These are phyloP conservation scores for Candida tibetensis DNA, from an alignment of 805 yeast species.

Conservation along the genomic window DNA sequence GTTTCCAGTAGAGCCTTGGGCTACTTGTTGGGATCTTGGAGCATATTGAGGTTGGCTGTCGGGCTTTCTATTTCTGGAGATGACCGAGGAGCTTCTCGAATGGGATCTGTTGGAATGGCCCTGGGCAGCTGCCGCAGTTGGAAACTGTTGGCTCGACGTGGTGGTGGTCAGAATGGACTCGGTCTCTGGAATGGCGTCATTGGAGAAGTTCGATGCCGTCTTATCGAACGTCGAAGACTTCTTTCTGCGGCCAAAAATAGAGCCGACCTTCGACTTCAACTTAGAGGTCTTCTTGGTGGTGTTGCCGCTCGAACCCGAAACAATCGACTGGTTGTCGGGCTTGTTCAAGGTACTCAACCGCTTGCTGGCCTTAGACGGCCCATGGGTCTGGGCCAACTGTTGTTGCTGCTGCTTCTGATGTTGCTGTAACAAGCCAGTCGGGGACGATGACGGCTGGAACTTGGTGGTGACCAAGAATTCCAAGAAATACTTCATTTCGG, in stretches of 20 bases:
- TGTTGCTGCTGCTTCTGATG: constrained; percentile 12
- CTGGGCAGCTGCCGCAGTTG: constrained; percentile 4
- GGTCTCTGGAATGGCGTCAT: constrained; percentile 33
- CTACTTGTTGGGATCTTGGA: background rate
- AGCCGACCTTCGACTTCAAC: constrained; percentile 70
- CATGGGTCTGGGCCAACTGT: constrained; percentile 1
- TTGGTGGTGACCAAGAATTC: constrained; percentile 29
- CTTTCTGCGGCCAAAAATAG: constrained; percentile 57
- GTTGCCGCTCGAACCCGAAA: constrained; percentile 15
- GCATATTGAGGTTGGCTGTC: background rate
- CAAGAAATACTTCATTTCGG: constrained; percentile 38
- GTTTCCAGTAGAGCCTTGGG: background rate
- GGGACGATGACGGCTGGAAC: constrained; percentile 12
- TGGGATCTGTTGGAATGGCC: constrained; percentile 1
- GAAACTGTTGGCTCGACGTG: constrained; percentile 8
- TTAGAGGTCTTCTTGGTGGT: constrained; percentile 36
- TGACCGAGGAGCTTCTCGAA: constrained; percentile 11
- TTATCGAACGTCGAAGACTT: constrained; percentile 3
- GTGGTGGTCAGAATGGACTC: constrained; percentile 24
- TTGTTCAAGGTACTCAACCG: constrained; percentile 7
- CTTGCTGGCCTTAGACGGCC: constrained; percentile 4
- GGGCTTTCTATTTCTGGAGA: constrained; percentile 8
- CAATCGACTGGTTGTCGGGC: constrained; percentile 8
- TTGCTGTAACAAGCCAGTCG: constrained; percentile 11
- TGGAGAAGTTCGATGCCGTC: constrained; percentile 7